Conservation (phyloP, 352 stramenopile species). For the Pythium grandisporangium region DNA sequence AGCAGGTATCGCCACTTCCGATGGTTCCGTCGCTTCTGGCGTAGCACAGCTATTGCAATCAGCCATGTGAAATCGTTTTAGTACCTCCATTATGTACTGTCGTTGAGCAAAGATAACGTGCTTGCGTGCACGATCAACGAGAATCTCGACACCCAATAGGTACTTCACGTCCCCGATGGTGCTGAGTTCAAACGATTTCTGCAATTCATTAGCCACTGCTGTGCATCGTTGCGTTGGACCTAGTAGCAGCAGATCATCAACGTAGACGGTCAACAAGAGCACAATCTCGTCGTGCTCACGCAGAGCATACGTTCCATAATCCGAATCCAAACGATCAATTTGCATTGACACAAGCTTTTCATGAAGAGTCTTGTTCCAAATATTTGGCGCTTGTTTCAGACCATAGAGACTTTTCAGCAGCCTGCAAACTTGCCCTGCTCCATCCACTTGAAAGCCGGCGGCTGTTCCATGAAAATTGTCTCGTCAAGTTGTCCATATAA, state of each 20-base stretch:
- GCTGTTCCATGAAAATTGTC: background rate
- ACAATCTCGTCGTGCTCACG: background rate
- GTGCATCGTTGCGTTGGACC: background rate
- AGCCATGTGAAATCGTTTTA: conserved; percentile 2
- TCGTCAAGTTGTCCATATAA: background rate
- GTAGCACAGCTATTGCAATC: conserved; percentile 1
- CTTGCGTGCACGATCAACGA: background rate
- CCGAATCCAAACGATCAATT: background rate
- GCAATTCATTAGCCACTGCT: background rate
- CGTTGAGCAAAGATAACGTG: background rate
- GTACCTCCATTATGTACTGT: background rate
- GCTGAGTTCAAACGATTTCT: background rate
- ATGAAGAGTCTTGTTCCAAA: conserved; percentile 3
- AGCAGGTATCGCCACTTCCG: background rate
- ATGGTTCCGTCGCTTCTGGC: background rate
- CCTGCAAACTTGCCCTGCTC: background rate
- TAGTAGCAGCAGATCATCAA: conserved; percentile 2
- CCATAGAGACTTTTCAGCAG: conserved; percentile 4
- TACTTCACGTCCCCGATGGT: conserved; percentile 1
- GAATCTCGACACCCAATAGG: conserved; percentile 2
- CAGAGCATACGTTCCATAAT: conserved; percentile 1
- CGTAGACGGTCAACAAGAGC: conserved; percentile 1
- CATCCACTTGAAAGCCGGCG: background rate
- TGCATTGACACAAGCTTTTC: background rate
- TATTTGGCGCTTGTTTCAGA: background rate